These are phyloP conservation scores for Russula vinacea DNA, from an alignment of 768 basidiomycete species.

Conservation along the genomic window DNA sequence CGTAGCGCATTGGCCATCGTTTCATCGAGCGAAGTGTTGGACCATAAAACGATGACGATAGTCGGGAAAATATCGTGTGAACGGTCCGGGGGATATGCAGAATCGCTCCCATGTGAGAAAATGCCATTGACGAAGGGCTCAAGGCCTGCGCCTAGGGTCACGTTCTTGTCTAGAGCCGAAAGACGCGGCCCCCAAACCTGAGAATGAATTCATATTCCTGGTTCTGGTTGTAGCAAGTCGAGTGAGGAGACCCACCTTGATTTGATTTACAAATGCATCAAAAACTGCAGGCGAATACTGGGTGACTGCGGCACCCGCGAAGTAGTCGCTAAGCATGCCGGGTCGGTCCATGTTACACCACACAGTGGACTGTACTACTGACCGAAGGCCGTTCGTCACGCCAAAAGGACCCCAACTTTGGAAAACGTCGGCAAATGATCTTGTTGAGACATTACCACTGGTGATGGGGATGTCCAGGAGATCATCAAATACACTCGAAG, in stretches of 20 bases:
- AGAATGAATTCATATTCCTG: too few species aligned
- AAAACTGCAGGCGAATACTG: too few species aligned
- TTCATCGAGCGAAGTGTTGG: too few species aligned
- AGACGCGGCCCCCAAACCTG: too few species aligned
- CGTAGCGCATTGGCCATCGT: too few species aligned
- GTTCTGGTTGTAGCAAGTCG: too few species aligned
- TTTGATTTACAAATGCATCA: too few species aligned
- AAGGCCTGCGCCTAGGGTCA: too few species aligned
- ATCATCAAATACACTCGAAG: constrained; percentile 27
- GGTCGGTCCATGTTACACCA: neutral
- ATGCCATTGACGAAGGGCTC: constrained; percentile 24
- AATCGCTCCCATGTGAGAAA: neutral
- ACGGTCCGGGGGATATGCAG: neutral
- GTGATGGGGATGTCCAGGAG: constrained; percentile 22
- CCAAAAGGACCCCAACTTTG: neutral
- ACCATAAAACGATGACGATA: fast-evolving
- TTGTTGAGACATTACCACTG: neutral
- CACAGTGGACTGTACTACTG: neutral
- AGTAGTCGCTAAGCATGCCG: too few species aligned
- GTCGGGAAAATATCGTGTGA: neutral
- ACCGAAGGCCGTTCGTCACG: neutral
- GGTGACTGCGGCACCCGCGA: too few species aligned
- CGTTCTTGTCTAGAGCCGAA: too few species aligned
- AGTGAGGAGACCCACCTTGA: too few species aligned
- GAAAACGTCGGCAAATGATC: constrained; percentile 2